A percentile compares a stretch with the other conserved stretches of the same genome.
Evolutionary conservation across 2,329 filamentous ascomycete species (phyloP).

Genomic region (Neophaeococcomyces mojaviensis): DNA sequence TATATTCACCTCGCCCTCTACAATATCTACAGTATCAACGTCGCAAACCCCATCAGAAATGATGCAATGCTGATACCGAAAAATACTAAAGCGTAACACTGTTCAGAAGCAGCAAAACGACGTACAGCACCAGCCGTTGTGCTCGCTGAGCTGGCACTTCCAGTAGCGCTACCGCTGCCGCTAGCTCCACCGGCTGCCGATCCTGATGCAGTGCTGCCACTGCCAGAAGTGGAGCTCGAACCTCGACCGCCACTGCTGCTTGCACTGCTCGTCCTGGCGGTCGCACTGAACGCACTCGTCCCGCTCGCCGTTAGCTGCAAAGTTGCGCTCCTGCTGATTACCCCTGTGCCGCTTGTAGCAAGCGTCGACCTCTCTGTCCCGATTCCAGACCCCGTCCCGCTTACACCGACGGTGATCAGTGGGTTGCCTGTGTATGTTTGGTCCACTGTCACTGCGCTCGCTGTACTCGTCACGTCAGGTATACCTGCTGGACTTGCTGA

Average conservation of each 20-base stretch:
- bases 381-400: too few relatives aligned
- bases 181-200: conserved; percentile 4
- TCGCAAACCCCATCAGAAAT: too few relatives aligned
- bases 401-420: conserved; percentile 8
- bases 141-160: conserved; percentile 11
- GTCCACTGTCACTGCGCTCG: conserved; percentile 20
- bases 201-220: conserved; percentile 3
- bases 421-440: conserved; percentile 25
- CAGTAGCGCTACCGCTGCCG: conserved; percentile 1
- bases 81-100: too few relatives aligned
- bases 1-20: too few relatives aligned
- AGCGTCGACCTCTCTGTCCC: conserved; percentile 3
- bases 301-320: conserved; percentile 14
- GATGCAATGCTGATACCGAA: too few relatives aligned
- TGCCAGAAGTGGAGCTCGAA: background rate
- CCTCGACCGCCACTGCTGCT: background rate
- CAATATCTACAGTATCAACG: too few relatives aligned
- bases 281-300: background rate
- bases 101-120: too few relatives aligned
- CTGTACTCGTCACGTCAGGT: conserved; percentile 14
- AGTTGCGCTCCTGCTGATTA: conserved; percentile 15
- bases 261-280: background rate
- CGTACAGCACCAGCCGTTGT: background rate
- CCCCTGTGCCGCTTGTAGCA: conserved; percentile 12
- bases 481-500: conserved; percentile 3